Evolutionary conservation across 1,139 yeast species (phyloP), one percentile per base, ranked within the genome.

Genomic region (Kodamaea alishanica): DNA sequence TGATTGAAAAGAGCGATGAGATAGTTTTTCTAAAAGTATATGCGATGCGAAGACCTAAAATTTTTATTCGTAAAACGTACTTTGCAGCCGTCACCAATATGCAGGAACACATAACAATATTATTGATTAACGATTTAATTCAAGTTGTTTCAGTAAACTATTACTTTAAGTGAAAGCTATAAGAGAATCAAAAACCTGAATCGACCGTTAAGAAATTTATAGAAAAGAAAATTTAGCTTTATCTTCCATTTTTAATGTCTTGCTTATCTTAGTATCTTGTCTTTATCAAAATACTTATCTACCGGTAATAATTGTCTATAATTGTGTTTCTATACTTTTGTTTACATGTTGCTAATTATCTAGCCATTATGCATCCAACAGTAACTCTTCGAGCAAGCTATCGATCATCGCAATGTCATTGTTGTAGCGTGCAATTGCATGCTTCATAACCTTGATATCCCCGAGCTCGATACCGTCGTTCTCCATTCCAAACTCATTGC

Each of bases 361-460:
- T 48, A 70, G 9, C 20, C 3, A 4, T 24, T 33, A 38, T 4
- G 80, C 81, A 30, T 73, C 77, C 44, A 77, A 59, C 10, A 61
- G 58, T 35, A 77, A 55, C 7, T 61, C 65, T 2, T 55, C 67
- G 42, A 79, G 56, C 34, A 78, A 46, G 6, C 46, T 49, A 40
- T 78, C 83, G 26, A 79, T 67, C 48, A 61, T 54, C 9, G 57
- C 70, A 28, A 73, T 49, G 41, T 69, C 73, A 24, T 52, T 44
- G n/a, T 64, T 63, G 42, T 63, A 63, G 28, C 34, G 35, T 8
- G 32, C 9, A 39, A 46, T 35, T 0, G 65, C 60, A 12, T 61
- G 68, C 32, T 55, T 50, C 34, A 67, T 60, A 29, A 73, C 63
- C 22, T 52, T 55, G 9, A 56, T 54, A 34, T 67, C 68, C 9